Percentiles rank a stretch among this genome's conserved stretches.
These are phyloP conservation scores for Paramecium caudatum DNA, from an alignment of 73 alveolate species.

Conservation along the genomic window DNA sequence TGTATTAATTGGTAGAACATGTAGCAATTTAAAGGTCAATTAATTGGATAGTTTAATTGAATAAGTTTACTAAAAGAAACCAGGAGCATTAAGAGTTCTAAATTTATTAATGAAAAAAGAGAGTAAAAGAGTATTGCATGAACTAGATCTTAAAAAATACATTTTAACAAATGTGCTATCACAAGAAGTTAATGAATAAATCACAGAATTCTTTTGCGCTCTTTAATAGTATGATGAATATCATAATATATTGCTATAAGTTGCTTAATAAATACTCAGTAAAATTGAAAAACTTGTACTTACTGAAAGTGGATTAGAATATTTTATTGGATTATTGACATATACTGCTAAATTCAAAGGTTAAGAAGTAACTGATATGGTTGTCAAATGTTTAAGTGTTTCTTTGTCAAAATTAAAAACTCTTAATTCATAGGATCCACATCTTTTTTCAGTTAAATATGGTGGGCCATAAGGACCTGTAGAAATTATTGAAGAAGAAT, in stretches of 20 bases:
- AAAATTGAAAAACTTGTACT: constrained; percentile 43
- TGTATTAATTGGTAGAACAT: background rate
- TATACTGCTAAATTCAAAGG: constrained; percentile 22
- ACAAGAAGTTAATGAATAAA: background rate
- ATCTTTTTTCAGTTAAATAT: constrained; percentile 45
- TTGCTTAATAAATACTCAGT: constrained; percentile 1
- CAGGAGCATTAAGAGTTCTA: constrained; percentile 1
- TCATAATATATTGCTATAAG: background rate
- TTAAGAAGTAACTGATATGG: constrained; percentile 9
- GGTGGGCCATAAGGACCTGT: background rate
- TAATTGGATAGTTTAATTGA: background rate
- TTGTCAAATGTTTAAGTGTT: background rate
- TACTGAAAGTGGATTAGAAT: constrained; percentile 59
- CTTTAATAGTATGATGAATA: constrained; percentile 22
- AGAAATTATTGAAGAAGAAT: background rate
- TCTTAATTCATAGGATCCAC: background rate
- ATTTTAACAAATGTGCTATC: constrained; percentile 10
- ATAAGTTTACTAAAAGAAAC: constrained; percentile 17
- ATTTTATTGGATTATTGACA: background rate
- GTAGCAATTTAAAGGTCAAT: background rate
- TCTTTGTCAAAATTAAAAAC: background rate
- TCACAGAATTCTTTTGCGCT: background rate
- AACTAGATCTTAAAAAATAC: background rate
- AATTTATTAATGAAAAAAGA: constrained; percentile 31
- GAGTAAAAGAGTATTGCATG: background rate